A percentile compares a stretch with the other conserved stretches of the same genome.
Evolutionary conservation across 225 moss, liverwort and hornwort genomes (phyloP).

Genomic region (Pseudoscleropodium purum): DNA sequence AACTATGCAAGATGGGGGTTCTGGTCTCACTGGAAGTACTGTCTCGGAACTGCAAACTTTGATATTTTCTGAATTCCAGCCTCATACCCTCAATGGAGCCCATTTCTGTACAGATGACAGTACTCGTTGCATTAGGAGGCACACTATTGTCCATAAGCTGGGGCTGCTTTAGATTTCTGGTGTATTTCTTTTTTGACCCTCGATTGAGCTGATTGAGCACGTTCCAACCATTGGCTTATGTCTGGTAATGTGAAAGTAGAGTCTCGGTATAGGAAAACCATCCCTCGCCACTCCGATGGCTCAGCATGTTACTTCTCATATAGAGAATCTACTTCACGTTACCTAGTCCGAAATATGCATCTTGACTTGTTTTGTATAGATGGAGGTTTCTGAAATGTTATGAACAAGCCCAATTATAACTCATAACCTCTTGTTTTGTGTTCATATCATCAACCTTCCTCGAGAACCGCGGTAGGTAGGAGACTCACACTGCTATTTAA

Average conservation of each 20-base stretch:
- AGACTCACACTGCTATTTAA: not conserved
- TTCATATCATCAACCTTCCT: not conserved
- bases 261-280: not conserved
- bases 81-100: not conserved
- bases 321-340: not conserved
- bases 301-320: not conserved
- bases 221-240: not conserved
- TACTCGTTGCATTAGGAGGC: not conserved
- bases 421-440: not conserved
- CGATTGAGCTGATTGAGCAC: not conserved
- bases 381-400: not conserved
- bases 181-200: not conserved
- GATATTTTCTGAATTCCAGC: not conserved
- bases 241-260: not conserved
- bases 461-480: not conserved
- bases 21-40: conserved; percentile 57
- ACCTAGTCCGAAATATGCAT: not conserved
- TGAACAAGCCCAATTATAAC: not conserved
- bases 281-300: not conserved
- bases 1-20: conserved; percentile 80
- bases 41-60: not conserved
- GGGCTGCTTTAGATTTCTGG: not conserved
- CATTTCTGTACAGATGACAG: not conserved
- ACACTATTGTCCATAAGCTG: not conserved
- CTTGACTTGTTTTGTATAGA: not conserved